phyloP scores from a whole-genome alignment of 2,329 filamentous ascomycete genomes.

The Simplicillium aogashimaense region DNA sequence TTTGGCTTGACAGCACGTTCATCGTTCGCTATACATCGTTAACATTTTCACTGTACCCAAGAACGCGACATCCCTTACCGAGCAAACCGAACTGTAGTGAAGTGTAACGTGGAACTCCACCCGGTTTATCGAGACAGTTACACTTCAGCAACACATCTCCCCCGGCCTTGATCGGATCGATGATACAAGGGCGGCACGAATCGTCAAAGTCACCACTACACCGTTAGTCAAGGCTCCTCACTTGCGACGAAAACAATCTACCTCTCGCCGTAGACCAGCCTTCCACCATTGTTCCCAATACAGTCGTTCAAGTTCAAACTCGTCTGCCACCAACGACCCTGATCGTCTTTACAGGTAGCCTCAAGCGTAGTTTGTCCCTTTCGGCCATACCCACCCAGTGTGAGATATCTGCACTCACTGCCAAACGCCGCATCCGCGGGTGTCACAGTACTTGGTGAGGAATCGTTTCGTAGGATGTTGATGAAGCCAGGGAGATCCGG shows the following conservation, averaged over 20 bases:
- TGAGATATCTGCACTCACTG: slow-evolving; percentile 10
- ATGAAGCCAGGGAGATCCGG: slow-evolving; percentile 2
- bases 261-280: slow-evolving; percentile 9
- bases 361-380: slow-evolving; percentile 11
- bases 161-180: slow-evolving; percentile 2
- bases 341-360: slow-evolving; percentile 11
- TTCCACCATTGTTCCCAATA: slow-evolving; percentile 10
- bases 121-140: slow-evolving; percentile 8
- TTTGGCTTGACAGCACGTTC: slow-evolving; percentile 7
- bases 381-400: slow-evolving; percentile 11
- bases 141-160: slow-evolving; percentile 10
- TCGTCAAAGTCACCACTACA: slow-evolving; percentile 12
- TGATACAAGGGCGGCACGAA: slow-evolving; percentile 12
- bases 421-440: slow-evolving; percentile 6
- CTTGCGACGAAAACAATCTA: slow-evolving; percentile 7
- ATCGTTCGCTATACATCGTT: slow-evolving; percentile 5
- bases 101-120: slow-evolving; percentile 5
- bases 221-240: neutral
- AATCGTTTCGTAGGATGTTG: neutral
- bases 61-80: slow-evolving; percentile 1
- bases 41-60: neutral
- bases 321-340: slow-evolving; percentile 13
- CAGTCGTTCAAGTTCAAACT: slow-evolving; percentile 15
- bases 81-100: slow-evolving; percentile 10
- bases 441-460: neutral